A percentile compares a stretch with the other conserved stretches of the same genome.
These are phyloP conservation scores for Gracilariopsis chorda DNA, from an alignment of 23 red algal genomes.

Conservation along the genomic window DNA sequence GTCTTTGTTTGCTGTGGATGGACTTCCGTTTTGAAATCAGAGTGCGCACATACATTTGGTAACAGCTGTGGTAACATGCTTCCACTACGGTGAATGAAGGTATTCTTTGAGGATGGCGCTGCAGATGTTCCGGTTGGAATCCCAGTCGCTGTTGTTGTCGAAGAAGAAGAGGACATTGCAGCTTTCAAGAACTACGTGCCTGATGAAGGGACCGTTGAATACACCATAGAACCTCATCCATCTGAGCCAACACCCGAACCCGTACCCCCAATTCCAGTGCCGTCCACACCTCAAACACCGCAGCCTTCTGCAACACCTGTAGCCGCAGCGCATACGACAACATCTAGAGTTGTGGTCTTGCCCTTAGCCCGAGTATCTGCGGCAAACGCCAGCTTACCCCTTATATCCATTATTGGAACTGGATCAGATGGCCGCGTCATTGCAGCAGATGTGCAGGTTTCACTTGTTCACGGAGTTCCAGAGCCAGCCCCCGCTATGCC, in stretches of 20 bases:
- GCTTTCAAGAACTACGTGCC: constrained; percentile 83
- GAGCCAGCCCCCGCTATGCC: background rate
- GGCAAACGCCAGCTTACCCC: constrained; percentile 47
- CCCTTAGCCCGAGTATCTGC: constrained; percentile 70
- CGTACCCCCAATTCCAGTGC: background rate
- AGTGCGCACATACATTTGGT: too few species aligned
- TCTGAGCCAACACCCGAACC: background rate
- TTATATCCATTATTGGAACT: constrained; percentile 43
- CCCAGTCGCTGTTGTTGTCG: constrained; percentile 79
- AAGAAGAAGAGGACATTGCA: constrained; percentile 77
- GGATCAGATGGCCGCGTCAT: constrained; percentile 71
- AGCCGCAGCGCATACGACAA: background rate
- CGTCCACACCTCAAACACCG: background rate
- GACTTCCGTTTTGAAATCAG: too few species aligned
- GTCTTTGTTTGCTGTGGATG: too few species aligned
- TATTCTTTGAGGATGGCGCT: constrained; percentile 77
- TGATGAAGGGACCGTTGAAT: background rate
- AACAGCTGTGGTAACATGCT: too few species aligned
- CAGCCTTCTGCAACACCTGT: background rate
- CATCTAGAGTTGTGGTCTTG: constrained; percentile 39
- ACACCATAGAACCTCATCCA: background rate
- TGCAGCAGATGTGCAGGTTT: constrained; percentile 63
- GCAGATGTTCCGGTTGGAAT: constrained; percentile 83
- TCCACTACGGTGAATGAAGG: too few species aligned
- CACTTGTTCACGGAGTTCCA: constrained; percentile 11